A percentile compares a stretch with the other conserved stretches of the same genome.
Conservation (phyloP, 2,329 filamentous ascomycete species). For the Arachnomyces sp. region DNA sequence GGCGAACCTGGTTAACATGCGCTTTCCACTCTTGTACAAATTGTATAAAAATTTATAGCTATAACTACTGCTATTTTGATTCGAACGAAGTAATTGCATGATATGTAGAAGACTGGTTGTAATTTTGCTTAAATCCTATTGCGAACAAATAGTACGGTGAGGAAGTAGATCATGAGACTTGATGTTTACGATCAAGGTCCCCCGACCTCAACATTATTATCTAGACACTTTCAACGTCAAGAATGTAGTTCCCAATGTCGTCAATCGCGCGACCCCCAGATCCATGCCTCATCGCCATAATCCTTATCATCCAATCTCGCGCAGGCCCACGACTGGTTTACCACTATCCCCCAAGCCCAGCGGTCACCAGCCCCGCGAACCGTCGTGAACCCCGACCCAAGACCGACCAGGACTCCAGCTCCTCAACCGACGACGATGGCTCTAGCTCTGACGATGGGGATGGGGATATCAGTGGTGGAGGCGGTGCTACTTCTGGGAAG, state of each 20-base stretch:
- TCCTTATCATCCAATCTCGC: conserved; percentile 66
- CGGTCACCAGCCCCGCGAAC: conserved; percentile 29
- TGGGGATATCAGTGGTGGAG: conserved; percentile 21
- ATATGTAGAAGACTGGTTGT: too few species aligned
- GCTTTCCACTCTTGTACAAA: too few species aligned
- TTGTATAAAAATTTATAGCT: too few species aligned
- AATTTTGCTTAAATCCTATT: too few species aligned
- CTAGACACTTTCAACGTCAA: conserved; percentile 6
- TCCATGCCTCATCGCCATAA: conserved; percentile 58
- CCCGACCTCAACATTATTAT: too few species aligned
- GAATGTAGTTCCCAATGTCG: conserved; percentile 32
- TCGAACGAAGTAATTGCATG: too few species aligned
- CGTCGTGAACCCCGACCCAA: conserved; percentile 28
- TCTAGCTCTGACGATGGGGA: conserved; percentile 36
- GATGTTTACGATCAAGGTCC: too few species aligned
- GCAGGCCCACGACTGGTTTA: conserved; percentile 78
- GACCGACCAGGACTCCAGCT: conserved; percentile 29
- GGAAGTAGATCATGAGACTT: not conserved
- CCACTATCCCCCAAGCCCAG: conserved; percentile 65
- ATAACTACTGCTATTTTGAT: too few species aligned
- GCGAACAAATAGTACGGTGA: not conserved
- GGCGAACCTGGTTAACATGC: too few species aligned
- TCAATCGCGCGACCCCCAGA: conserved; percentile 43
- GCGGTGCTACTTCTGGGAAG: conserved; percentile 16
- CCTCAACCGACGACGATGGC: conserved; percentile 31